A percentile compares a stretch with the other conserved stretches of the same genome.
Evolutionary conservation across 2,329 filamentous ascomycete species (phyloP).

Genomic region (Fusarium sp.): DNA sequence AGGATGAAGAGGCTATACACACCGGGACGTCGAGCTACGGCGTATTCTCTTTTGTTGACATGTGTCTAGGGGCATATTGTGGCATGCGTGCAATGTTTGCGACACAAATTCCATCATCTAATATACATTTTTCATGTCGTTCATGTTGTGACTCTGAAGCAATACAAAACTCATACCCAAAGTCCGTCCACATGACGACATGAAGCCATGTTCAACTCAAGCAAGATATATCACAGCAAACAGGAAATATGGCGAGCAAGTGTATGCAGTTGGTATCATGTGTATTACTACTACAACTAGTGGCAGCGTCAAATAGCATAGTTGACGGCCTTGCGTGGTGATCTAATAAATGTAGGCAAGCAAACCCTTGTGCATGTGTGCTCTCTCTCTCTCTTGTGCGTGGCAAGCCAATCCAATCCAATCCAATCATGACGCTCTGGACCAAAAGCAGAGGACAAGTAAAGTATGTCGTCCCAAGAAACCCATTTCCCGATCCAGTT

Average conservation of each 20-base stretch:
- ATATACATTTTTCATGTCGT: conserved; percentile 37
- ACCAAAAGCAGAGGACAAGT: conserved; percentile 26
- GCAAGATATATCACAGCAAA: neutral
- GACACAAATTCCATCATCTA: conserved; percentile 32
- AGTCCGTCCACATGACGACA: neutral
- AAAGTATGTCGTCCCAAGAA: conserved; percentile 19
- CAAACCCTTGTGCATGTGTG: conserved; percentile 26
- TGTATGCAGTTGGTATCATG: conserved; percentile 33
- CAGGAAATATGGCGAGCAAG: neutral
- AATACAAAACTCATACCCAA: neutral
- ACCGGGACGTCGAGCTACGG: conserved; percentile 30
- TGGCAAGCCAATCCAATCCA: conserved; percentile 27
- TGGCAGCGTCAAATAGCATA: conserved; percentile 31
- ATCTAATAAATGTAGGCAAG: conserved; percentile 35
- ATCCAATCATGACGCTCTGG: conserved; percentile 39
- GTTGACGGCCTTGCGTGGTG: conserved; percentile 30
- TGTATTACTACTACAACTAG: conserved; percentile 45
- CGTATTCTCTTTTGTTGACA: conserved; percentile 42
- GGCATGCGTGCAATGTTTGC: conserved; percentile 21
- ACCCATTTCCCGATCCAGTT: conserved; percentile 23
- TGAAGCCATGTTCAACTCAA: neutral
- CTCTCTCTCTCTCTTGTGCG: conserved; percentile 18
- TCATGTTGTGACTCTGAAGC: conserved; percentile 7
- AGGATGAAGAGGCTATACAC: conserved; percentile 17
- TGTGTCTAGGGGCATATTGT: conserved; percentile 26